Evolutionary conservation across 148 eudicot species (phyloP), one percentile per base, ranked within the genome.

Genomic region (Mesembryanthemum crystallinum): DNA sequence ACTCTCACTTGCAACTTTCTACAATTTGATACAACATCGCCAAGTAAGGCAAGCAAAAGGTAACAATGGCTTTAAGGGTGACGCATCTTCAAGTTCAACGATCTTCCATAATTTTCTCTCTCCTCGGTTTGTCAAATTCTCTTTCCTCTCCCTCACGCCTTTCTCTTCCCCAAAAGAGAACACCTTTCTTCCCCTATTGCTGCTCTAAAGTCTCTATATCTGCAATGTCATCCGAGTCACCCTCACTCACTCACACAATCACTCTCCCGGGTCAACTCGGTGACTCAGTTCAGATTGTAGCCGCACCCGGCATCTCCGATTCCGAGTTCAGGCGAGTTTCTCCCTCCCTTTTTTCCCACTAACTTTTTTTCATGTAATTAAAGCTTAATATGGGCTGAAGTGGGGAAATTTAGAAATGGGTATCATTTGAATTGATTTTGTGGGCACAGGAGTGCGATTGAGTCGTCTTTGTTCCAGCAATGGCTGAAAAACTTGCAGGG

Each of bases 401-500:
- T 69, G 57, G 72, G 33, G 14, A 47, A 17, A 8, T 69, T 25
- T 37, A 35, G 70, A 71, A 52, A 30, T 71, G 74, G 62, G 62
- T 71, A 2, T n/a, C n/a, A n/a, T 29, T 49, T 24, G 18, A 7
- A 21, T 32, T 33, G n/a, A n/a, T 67, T 23, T 23, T n/a, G 33
- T 42, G 71, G 54, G 54, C 9, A n/a, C 33, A 94, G 98, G 87
- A 92, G 78, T 83, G 99, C 94, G 32, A 82, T 92, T 27, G 97
- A 89, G 73, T 92, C 88, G 23, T 79, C 91, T 28, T 78, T 95
- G 86, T 95, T 92, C 81, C 86, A 90, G 58, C 99, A 88, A 67
- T 95, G 99, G 99, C 80, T 95, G 83, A 90, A 83, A 72, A 95
- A 88, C 71, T 83, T 94, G 80, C 90, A 94, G 83, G 76, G 84